Conservation (phyloP, 805 yeast genomes). For the Diddensiella transvaalensis region DNA sequence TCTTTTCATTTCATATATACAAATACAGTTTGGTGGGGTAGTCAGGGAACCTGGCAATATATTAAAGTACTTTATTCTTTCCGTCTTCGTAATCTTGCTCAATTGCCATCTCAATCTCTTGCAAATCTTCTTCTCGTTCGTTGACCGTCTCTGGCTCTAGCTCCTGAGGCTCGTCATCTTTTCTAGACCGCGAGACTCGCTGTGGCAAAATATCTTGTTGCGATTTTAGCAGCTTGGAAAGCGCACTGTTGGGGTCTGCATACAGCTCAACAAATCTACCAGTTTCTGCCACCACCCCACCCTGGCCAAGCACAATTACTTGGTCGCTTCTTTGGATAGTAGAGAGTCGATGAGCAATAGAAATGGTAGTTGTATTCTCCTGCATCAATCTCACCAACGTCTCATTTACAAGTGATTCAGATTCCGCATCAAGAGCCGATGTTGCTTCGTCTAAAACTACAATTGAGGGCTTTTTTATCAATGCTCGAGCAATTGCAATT, state of each 20-base stretch:
- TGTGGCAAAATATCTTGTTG: slow-evolving; percentile 17
- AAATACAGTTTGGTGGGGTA: too few species aligned
- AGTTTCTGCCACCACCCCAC: slow-evolving; percentile 72
- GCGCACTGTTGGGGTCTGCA: slow-evolving; percentile 42
- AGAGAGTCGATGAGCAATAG: slow-evolving; percentile 87
- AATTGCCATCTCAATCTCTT: slow-evolving; percentile 21
- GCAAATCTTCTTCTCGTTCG: slow-evolving; percentile 29
- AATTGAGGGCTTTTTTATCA: slow-evolving; percentile 74
- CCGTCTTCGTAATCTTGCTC: slow-evolving; percentile 10
- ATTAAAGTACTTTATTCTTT: too few species aligned
- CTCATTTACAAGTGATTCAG: slow-evolving; percentile 79
- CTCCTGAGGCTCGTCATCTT: slow-evolving; percentile 30
- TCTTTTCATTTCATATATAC: too few species aligned
- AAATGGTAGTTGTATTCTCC: slow-evolving; percentile 63
- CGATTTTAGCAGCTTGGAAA: slow-evolving; percentile 34
- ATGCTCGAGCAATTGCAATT: slow-evolving; percentile 84
- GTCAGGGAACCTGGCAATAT: too few species aligned
- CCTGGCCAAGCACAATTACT: slow-evolving; percentile 70
- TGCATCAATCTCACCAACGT: slow-evolving; percentile 56
- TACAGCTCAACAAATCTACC: slow-evolving; percentile 57
- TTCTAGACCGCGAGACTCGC: background rate
- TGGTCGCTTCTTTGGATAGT: slow-evolving; percentile 81
- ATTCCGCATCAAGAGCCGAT: slow-evolving; percentile 84
- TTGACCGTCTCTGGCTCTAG: slow-evolving; percentile 33
- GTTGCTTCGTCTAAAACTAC: slow-evolving; percentile 91